Base-by-base conservation (phyloP, 176 grass and related monocot species). In the Phragmites australis region DNA sequence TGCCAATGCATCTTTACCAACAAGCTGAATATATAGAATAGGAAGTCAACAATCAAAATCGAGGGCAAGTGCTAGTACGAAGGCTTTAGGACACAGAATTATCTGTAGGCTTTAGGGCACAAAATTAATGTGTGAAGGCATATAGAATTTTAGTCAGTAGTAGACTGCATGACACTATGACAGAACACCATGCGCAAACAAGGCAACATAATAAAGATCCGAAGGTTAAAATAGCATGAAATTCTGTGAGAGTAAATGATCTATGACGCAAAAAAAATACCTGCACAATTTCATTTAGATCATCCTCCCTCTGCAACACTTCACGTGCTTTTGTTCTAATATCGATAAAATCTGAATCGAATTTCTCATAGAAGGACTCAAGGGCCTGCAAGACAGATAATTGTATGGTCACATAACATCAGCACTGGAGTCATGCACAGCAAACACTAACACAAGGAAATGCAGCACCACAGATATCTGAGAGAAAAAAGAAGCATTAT, bases 211-310 rank as follows among this genome's bases (percentile, higher is more conserved):
- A 43, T 81, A 85, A 70, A 70, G 6, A 15, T 19, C 17, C 43
- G 68, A 61, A 34, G 6, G n/a, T 30, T 27, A 80, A 59, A 65
- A 81, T 2, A 34, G 56, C 15, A 53, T 29, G 9, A 32, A 65
- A 34, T 72, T 68, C 8, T 1, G 10, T 9, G 6, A 22, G 23
- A 50, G 74, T 65, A 78, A 58, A 55, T n/a, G n/a, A 58, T 50
- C 32, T 31, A 49, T 21, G 74, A 75, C 15, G 47, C 58, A 23
- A 21, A 70, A 65, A 83, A 84, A 32, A 44, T 89, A 97, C 93
- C 93, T 97, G 93, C 50, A 97, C 90, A 69, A 97, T 97, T 93
- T 97, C 93, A 83, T 97, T 97, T 32, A 97, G 77, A 75, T 97
- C 93, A 65, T 97, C 93, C 81, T 97, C 93, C 81, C 90, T 83